Percentiles rank a stretch among this genome's conserved stretches.
Evolutionary conservation across 2,329 filamentous ascomycete species (phyloP).

Genomic region (Pseudonectria foliicola): DNA sequence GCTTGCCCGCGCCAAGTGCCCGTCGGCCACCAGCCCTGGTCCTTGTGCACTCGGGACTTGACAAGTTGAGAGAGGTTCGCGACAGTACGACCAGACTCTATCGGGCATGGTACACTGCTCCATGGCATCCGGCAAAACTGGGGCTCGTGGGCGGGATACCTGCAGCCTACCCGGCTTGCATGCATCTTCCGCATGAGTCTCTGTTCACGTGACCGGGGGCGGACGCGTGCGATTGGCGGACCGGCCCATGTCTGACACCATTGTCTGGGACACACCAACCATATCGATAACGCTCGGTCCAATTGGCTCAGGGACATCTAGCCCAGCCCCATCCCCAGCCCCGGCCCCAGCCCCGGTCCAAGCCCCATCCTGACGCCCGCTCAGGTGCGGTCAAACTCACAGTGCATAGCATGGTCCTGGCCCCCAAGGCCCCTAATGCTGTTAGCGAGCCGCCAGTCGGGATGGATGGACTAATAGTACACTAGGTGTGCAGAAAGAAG

Average conservation of each 20-base stretch:
- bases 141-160: constrained; percentile 23
- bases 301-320: too few species aligned
- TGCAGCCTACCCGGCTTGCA: constrained; percentile 26
- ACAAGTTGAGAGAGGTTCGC: constrained; percentile 4
- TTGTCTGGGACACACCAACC: constrained; percentile 2
- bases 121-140: constrained; percentile 21
- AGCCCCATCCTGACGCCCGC: too few species aligned
- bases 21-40: too few species aligned
- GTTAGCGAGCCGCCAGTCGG: too few species aligned
- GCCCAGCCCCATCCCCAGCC: constrained; percentile 11
- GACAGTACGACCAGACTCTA: constrained; percentile 13
- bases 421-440: too few species aligned
- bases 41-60: too few species aligned
- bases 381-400: too few species aligned
- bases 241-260: constrained; percentile 25
- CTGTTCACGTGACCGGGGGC: constrained; percentile 27
- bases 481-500: too few species aligned
- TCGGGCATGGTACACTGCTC: constrained; percentile 16
- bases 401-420: too few species aligned
- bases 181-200: constrained; percentile 28
- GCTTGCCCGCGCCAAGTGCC: too few species aligned
- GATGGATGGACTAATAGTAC: too few species aligned
- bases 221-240: constrained; percentile 33
- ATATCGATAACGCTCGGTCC: constrained; percentile 15
- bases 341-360: constrained; percentile 16